These are phyloP conservation scores for Vitellaria paradoxa DNA, from an alignment of 179 eudicot genomes.

Conservation along the genomic window DNA sequence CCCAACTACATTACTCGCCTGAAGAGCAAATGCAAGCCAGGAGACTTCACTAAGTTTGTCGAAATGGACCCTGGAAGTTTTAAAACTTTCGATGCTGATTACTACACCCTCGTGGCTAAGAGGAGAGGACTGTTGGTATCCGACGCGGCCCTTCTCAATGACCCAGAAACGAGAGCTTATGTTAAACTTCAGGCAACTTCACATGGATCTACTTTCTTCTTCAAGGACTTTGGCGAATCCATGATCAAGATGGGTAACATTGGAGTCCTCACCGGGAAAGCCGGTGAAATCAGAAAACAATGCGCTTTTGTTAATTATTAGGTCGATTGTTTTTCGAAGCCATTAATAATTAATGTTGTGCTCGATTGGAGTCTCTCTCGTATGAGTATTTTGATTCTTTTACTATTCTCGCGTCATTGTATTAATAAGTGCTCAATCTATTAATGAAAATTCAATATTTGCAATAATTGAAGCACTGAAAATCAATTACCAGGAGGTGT, in stretches of 20 bases:
- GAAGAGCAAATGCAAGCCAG: no score
- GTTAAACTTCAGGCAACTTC: slow-evolving; percentile 8
- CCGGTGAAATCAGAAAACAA: slow-evolving; percentile 8
- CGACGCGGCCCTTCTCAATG: slow-evolving; percentile 27
- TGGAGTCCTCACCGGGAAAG: slow-evolving; percentile 1
- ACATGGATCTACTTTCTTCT: slow-evolving; percentile 12
- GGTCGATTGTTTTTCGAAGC: not conserved
- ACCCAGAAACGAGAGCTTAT: slow-evolving; percentile 15
- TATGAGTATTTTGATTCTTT: no score
- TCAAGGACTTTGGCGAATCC: slow-evolving; percentile 8
- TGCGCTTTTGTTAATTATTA: not conserved
- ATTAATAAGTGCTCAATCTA: no score
- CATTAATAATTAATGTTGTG: no score
- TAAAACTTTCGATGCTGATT: slow-evolving; percentile 15
- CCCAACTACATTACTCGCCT: no score
- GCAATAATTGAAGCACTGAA: no score
- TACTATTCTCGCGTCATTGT: no score
- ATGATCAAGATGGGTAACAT: slow-evolving; percentile 10
- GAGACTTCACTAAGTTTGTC: slow-evolving; percentile 16
- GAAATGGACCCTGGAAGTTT: slow-evolving; percentile 25
- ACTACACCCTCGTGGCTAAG: slow-evolving; percentile 17
- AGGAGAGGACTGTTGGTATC: slow-evolving; percentile 31
- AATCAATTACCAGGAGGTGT: no score
- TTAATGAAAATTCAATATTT: no score
- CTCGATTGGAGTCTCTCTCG: no score